Evolutionary conservation across 2,329 filamentous ascomycete genomes (phyloP).

Genomic region (Trichothecium roseum): DNA sequence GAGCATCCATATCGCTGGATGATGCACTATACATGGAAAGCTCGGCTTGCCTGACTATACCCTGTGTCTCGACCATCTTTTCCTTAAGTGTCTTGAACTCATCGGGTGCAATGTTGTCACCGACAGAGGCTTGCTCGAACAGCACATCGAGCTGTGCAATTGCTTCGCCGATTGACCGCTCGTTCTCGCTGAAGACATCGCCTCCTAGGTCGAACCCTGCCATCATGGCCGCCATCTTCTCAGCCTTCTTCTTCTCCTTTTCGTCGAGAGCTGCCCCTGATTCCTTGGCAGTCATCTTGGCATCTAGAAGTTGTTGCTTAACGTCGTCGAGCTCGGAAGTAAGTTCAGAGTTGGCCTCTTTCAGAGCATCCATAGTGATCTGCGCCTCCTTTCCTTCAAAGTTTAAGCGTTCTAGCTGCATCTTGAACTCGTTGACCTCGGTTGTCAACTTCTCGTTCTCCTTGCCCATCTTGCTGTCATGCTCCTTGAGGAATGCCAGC

Average conservation of each 20-base stretch:
- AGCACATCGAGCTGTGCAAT: conserved; percentile 76
- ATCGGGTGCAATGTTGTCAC: conserved; percentile 72
- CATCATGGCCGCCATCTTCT: conserved; percentile 99
- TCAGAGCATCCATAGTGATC: conserved; percentile 95
- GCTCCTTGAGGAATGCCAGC: conserved; percentile 73
- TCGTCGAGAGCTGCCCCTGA: conserved; percentile 82
- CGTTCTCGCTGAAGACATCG: conserved; percentile 89
- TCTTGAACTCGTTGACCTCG: conserved; percentile 86
- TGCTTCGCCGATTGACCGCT: conserved; percentile 71
- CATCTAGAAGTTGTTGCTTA: conserved; percentile 90
- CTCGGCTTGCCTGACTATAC: conserved; percentile 86
- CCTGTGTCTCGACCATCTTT: conserved; percentile 79
- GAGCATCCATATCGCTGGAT: conserved; percentile 52
- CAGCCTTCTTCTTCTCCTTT: conserved; percentile 97
- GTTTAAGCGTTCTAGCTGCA: conserved; percentile 90
- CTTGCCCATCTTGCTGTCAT: conserved; percentile 70
- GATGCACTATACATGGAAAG: conserved; percentile 66
- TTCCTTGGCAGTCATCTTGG: conserved; percentile 94
- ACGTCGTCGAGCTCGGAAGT: conserved; percentile 87
- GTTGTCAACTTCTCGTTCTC: conserved; percentile 80
- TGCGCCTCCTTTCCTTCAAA: conserved; percentile 95
- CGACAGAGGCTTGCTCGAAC: conserved; percentile 63
- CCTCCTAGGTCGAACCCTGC: conserved; percentile 91
- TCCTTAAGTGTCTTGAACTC: conserved; percentile 68
- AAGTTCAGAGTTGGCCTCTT: conserved; percentile 90